phyloP scores from a whole-genome alignment of 495 filamentous ascomycete species.

The Aspergillus haitiensis region DNA sequence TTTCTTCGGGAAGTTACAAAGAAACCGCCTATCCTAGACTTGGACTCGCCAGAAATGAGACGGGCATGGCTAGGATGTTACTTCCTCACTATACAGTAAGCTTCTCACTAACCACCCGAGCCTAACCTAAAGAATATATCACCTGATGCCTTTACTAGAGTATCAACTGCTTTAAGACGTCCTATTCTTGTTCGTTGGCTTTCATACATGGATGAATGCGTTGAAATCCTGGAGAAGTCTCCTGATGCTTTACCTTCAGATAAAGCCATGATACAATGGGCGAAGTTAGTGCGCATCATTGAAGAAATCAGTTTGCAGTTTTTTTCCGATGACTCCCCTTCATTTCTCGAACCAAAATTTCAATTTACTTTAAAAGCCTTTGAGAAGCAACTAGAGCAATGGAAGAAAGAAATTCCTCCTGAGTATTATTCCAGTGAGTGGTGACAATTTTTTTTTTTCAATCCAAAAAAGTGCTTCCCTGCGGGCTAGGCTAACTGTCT shows the following conservation, averaged over 20 bases:
- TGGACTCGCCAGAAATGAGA: constrained; percentile 68
- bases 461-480: too few relatives aligned
- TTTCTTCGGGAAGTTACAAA: constrained; percentile 35
- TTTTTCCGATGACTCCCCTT: constrained; percentile 71
- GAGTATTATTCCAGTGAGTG: constrained; percentile 40
- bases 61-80: constrained; percentile 83
- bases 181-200: constrained; percentile 80
- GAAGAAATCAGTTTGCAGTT: constrained; percentile 79
- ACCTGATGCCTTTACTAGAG: constrained; percentile 64
- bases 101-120: neutral
- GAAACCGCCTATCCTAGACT: constrained; percentile 53
- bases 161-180: constrained; percentile 76
- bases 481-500: constrained; percentile 13
- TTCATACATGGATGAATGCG: constrained; percentile 80
- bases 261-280: constrained; percentile 68
- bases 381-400: constrained; percentile 71
- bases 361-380: constrained; percentile 75
- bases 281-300: constrained; percentile 73
- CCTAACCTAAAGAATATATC: neutral
- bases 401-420: constrained; percentile 54
- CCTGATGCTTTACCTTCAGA: constrained; percentile 73
- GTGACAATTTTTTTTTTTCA: neutral
- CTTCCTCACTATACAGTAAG: constrained; percentile 64
- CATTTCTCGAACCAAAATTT: constrained; percentile 72
- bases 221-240: constrained; percentile 70